Percentiles rank a stretch among this genome's conserved stretches.
phyloP scores from a whole-genome alignment of 108 stramenopile species.

The Nitzschia sp. region DNA sequence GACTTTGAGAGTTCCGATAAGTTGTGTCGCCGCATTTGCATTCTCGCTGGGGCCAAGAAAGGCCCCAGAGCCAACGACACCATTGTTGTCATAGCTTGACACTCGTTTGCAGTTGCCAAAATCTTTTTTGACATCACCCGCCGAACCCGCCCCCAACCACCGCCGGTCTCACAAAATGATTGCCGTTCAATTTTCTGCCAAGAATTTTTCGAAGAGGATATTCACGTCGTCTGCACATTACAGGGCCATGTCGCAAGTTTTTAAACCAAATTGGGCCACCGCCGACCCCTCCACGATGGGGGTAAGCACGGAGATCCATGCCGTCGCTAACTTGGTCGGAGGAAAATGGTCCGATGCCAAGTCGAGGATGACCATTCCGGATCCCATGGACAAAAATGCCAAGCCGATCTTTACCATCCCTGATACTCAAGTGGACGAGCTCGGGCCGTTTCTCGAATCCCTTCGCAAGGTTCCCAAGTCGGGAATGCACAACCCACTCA shows the following conservation, averaged over 20 bases:
- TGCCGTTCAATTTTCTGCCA: not conserved
- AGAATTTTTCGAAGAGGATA: not conserved
- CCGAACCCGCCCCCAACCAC: not conserved
- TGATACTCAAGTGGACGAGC: constrained; percentile 70
- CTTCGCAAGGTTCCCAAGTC: constrained; percentile 76
- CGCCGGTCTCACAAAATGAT: constrained; percentile 2
- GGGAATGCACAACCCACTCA: constrained; percentile 85
- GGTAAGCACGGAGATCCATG: constrained; percentile 43
- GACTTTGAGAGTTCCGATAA: too few relatives aligned
- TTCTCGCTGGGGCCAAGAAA: too few relatives aligned
- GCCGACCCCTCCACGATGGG: constrained; percentile 79
- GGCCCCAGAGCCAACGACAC: too few relatives aligned
- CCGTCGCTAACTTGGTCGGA: constrained; percentile 72
- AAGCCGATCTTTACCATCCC: constrained; percentile 77
- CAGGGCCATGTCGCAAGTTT: constrained; percentile 14
- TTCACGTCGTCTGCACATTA: not conserved
- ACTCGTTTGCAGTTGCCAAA: not conserved
- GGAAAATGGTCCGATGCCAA: constrained; percentile 57
- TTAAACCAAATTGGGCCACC: constrained; percentile 78
- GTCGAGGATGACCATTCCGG: constrained; percentile 60
- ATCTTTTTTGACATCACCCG: not conserved
- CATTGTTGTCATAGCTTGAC: not conserved
- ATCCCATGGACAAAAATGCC: constrained; percentile 70
- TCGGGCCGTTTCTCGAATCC: constrained; percentile 80
- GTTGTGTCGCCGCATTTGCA: too few relatives aligned